These are phyloP conservation scores for Cucumis cinereus DNA, from an alignment of 306 rosid genomes.

Conservation along the genomic window DNA sequence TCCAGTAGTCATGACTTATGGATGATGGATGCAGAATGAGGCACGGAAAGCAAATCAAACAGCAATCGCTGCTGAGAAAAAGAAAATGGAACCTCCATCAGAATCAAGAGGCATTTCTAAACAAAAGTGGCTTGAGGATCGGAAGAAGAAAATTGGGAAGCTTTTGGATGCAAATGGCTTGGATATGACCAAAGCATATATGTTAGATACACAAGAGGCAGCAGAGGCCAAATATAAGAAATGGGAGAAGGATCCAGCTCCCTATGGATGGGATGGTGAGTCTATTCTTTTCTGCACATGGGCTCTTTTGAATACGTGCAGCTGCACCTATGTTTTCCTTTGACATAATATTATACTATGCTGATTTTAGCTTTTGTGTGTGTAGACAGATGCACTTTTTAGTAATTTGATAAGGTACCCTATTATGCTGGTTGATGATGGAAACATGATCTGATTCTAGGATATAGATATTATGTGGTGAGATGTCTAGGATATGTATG, in stretches of 20 bases:
- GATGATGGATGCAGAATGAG: slow-evolving; percentile 39
- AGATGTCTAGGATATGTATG: background rate
- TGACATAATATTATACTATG: background rate
- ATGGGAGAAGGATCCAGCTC: slow-evolving; percentile 99
- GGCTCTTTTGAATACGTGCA: background rate
- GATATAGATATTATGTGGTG: background rate
- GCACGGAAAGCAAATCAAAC: slow-evolving; percentile 83
- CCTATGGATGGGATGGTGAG: slow-evolving; percentile 94
- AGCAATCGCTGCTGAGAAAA: slow-evolving; percentile 83
- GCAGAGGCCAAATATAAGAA: slow-evolving; percentile 84
- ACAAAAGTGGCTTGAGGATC: slow-evolving; percentile 92
- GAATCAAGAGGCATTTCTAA: slow-evolving; percentile 94
- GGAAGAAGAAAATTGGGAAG: slow-evolving; percentile 86
- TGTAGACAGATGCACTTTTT: background rate
- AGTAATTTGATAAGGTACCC: background rate
- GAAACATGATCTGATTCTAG: background rate
- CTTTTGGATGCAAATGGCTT: slow-evolving; percentile 90
- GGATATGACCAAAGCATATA: slow-evolving; percentile 73
- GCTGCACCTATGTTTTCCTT: background rate
- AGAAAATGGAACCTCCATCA: slow-evolving; percentile 82
- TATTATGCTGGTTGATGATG: background rate
- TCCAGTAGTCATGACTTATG: background rate
- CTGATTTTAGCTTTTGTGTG: background rate
- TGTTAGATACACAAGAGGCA: slow-evolving; percentile 91
- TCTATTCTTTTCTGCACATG: background rate